phyloP scores from a whole-genome alignment of 2,329 filamentous ascomycete species.

The Shiraia sp. region DNA sequence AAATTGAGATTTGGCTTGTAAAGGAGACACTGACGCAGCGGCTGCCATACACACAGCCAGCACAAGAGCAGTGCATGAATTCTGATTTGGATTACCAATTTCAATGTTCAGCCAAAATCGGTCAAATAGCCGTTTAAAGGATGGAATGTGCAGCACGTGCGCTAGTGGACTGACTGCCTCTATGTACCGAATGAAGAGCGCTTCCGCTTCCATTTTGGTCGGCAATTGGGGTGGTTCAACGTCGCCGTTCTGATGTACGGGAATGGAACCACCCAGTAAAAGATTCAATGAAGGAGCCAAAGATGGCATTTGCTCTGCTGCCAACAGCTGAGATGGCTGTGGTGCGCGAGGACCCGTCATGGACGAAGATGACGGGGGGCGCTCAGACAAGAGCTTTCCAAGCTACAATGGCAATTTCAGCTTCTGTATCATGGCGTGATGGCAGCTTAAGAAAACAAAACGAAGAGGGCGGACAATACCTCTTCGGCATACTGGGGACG shows the following conservation, averaged over 20 bases:
- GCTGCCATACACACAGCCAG: conserved; percentile 44
- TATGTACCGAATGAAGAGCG: conserved; percentile 38
- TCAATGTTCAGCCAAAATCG: conserved; percentile 44
- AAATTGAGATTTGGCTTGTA: conserved; percentile 46
- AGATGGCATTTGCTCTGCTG: conserved; percentile 44
- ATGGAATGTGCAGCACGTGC: conserved; percentile 44
- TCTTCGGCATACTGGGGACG: conserved; percentile 47
- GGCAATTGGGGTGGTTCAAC: conserved; percentile 37
- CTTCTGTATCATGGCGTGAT: conserved; percentile 11
- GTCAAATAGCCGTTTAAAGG: conserved; percentile 43
- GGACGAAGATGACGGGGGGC: conserved; percentile 35
- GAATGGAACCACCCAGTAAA: conserved; percentile 36
- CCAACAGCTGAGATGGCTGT: conserved; percentile 40
- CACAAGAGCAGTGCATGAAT: conserved; percentile 43
- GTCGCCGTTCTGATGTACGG: conserved; percentile 32
- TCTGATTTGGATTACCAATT: conserved; percentile 40
- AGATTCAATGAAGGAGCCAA: conserved; percentile 41
- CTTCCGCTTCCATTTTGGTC: conserved; percentile 41
- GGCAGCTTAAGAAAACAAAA: conserved; percentile 7
- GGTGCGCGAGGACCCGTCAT: conserved; percentile 41
- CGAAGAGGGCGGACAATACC: conserved; percentile 32
- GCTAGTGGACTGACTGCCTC: conserved; percentile 44
- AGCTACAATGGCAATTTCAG: conserved; percentile 38
- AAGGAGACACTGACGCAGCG: conserved; percentile 40
- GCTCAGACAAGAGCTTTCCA: conserved; percentile 44